phyloP scores from a whole-genome alignment of 2,329 filamentous ascomycete species.

The Phyllosticta citrichinensis region DNA sequence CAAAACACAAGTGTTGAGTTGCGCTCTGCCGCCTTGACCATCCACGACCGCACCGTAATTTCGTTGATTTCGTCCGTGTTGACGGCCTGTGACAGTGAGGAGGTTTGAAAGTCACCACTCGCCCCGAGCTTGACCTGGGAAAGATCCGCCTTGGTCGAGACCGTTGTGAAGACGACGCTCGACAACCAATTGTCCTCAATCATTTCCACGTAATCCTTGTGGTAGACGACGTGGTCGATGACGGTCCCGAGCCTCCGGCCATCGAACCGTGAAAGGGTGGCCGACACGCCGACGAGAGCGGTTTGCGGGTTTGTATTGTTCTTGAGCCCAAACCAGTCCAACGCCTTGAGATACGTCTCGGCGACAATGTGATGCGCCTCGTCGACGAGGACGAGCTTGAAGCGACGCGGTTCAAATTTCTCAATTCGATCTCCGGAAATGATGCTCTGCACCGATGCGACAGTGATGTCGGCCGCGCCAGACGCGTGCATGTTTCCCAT shows the following conservation, averaged over 20 bases:
- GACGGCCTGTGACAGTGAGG: conserved; percentile 69
- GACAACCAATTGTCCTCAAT: conserved; percentile 87
- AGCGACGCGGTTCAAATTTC: conserved; percentile 70
- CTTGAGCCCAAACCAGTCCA: conserved; percentile 69
- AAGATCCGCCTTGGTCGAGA: conserved; percentile 72
- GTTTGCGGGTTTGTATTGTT: conserved; percentile 31
- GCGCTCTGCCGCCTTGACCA: conserved; percentile 60
- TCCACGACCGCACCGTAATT: conserved; percentile 77
- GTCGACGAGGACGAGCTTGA: conserved; percentile 89
- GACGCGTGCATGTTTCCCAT: conserved; percentile 73
- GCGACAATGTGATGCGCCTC: conserved; percentile 97
- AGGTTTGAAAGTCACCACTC: conserved; percentile 69
- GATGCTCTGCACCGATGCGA: conserved; percentile 83
- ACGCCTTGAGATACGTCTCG: conserved; percentile 60
- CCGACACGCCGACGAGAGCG: conserved; percentile 80
- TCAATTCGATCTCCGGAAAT: conserved; percentile 62
- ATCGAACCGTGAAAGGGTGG: conserved; percentile 70
- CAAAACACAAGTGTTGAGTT: conserved; percentile 91
- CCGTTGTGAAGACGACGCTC: conserved; percentile 88
- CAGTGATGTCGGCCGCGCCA: conserved; percentile 79
- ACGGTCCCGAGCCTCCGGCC: conserved; percentile 71
- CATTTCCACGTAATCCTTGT: conserved; percentile 74
- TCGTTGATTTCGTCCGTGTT: conserved; percentile 77
- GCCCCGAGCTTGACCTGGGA: conserved; percentile 51
- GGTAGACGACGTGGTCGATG: conserved; percentile 93